Percentiles rank a stretch among this genome's conserved stretches.
Conservation (phyloP, 176 grass and related monocot genomes). For the Aegilops speltoides region DNA sequence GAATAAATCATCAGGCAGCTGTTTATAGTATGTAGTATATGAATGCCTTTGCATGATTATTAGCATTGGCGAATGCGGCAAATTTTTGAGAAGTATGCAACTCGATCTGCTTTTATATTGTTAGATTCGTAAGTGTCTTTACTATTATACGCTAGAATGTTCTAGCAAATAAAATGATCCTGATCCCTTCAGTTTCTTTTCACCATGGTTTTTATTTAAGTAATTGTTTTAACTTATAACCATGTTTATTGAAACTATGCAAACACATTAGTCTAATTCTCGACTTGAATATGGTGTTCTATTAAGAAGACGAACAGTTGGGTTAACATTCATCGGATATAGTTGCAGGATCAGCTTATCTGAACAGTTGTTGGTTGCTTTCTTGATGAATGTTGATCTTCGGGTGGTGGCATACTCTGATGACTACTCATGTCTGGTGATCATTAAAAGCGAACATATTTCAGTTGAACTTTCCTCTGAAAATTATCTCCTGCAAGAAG, state of each 20-base stretch:
- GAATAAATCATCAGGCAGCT: neutral
- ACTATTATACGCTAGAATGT: neutral
- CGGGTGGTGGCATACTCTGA: constrained; percentile 1
- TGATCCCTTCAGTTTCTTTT: neutral
- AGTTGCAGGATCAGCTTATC: constrained; percentile 37
- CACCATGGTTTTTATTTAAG: neutral
- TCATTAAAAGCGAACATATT: constrained; percentile 2
- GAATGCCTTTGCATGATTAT: neutral
- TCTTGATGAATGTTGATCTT: constrained; percentile 21
- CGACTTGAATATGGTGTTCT: constrained; percentile 11
- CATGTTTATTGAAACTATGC: neutral
- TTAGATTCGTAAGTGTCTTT: neutral
- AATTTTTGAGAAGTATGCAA: neutral
- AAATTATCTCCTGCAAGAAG: constrained; percentile 17
- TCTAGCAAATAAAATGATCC: neutral
- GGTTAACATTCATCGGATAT: constrained; percentile 20
- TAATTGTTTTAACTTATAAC: neutral
- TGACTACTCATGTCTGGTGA: constrained; percentile 16
- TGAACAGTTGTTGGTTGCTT: constrained; percentile 27
- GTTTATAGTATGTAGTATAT: neutral
- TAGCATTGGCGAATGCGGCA: neutral
- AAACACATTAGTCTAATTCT: neutral
- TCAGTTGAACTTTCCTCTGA: constrained; percentile 12
- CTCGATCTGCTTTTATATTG: constrained; percentile 7
- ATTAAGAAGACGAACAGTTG: constrained; percentile 14